Conservation (phyloP, 768 basidiomycete genomes). For the Paxillus involutus region DNA sequence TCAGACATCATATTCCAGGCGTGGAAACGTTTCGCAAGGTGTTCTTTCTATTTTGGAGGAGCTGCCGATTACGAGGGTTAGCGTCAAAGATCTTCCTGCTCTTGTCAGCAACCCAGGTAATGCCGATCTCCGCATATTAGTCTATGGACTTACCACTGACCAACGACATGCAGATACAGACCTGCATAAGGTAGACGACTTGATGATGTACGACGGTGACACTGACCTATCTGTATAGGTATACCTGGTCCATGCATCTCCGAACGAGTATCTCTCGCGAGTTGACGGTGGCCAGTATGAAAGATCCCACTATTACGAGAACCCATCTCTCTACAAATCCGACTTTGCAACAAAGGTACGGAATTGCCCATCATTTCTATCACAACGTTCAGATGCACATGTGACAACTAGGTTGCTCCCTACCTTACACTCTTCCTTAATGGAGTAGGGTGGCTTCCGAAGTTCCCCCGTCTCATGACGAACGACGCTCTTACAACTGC, state of each 20-base stretch:
- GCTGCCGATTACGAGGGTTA: slow-evolving; percentile 62
- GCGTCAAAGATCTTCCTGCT: slow-evolving; percentile 52
- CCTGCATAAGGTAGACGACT: slow-evolving; percentile 49
- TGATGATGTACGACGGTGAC: not conserved
- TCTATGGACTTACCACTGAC: slow-evolving; percentile 1
- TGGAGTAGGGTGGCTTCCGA: slow-evolving; percentile 80
- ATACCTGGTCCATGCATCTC: slow-evolving; percentile 72
- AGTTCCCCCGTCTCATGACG: slow-evolving; percentile 78
- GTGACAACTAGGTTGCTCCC: slow-evolving; percentile 65
- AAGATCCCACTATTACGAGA: slow-evolving; percentile 70
- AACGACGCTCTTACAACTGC: slow-evolving; percentile 57
- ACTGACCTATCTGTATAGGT: slow-evolving; percentile 41
- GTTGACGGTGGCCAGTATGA: slow-evolving; percentile 56
- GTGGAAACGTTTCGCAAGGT: slow-evolving; percentile 82
- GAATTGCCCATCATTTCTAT: not conserved
- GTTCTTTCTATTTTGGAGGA: slow-evolving; percentile 70
- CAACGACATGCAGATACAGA: slow-evolving; percentile 43
- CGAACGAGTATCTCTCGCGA: slow-evolving; percentile 69
- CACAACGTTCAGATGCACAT: not conserved
- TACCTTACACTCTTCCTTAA: slow-evolving; percentile 85
- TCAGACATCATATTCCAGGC: slow-evolving; percentile 38
- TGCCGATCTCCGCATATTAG: slow-evolving; percentile 8
- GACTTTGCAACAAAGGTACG: slow-evolving; percentile 66
- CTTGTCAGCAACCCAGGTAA: slow-evolving; percentile 56
- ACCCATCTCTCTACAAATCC: slow-evolving; percentile 65